phyloP scores from a whole-genome alignment of 2,329 filamentous ascomycete species.

The Arthrobotrys musiformis region DNA sequence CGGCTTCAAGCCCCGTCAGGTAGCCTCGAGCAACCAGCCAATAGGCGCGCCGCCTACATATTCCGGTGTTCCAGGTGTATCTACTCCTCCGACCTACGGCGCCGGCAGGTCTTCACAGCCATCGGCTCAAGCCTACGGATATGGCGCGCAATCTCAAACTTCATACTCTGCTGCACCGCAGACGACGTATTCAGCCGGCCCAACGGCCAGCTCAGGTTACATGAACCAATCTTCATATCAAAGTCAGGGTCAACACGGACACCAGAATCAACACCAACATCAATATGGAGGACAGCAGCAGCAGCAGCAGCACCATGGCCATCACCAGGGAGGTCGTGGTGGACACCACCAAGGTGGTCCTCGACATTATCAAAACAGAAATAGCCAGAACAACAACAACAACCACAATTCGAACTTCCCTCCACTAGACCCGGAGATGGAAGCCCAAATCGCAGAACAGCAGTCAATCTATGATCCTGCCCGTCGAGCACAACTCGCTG shows the following conservation, averaged over 20 bases:
- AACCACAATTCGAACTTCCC: conserved; percentile 62
- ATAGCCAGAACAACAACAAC: conserved; percentile 66
- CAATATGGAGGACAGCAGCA: conserved; percentile 45
- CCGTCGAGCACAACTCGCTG: conserved; percentile 63
- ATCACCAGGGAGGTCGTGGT: conserved; percentile 63
- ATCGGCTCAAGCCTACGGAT: conserved; percentile 25
- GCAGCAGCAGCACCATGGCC: conserved; percentile 59
- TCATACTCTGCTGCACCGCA: conserved; percentile 60
- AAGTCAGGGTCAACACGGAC: conserved; percentile 39
- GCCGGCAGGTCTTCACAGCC: conserved; percentile 17
- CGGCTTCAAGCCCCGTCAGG: conserved; percentile 71
- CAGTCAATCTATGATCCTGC: conserved; percentile 80
- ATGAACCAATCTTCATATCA: conserved; percentile 55
- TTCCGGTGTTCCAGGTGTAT: conserved; percentile 59
- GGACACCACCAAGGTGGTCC: conserved; percentile 68
- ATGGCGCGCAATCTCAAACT: conserved; percentile 38
- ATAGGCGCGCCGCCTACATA: conserved; percentile 62
- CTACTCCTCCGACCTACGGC: conserved; percentile 59
- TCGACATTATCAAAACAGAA: conserved; percentile 61
- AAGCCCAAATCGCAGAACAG: conserved; percentile 93
- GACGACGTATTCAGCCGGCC: conserved; percentile 61
- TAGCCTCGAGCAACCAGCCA: conserved; percentile 63
- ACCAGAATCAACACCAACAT: conserved; percentile 17
- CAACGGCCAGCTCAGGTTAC: conserved; percentile 55
- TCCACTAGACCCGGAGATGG: conserved; percentile 78